Conservation (phyloP, 768 basidiomycete genomes). For the Agrocybe chaxingu region DNA sequence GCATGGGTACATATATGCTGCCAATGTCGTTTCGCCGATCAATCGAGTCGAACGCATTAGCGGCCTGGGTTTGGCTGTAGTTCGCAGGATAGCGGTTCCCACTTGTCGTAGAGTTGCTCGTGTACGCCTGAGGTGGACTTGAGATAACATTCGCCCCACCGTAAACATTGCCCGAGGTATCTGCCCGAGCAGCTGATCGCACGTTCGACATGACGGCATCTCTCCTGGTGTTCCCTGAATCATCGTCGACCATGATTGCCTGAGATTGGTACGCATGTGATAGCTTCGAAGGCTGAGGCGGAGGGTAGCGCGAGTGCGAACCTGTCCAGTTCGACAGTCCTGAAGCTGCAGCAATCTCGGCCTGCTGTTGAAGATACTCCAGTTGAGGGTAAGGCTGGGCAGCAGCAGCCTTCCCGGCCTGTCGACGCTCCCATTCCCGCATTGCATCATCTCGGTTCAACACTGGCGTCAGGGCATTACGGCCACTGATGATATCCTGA, state of each 20-base stretch:
- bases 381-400: conserved; percentile 85
- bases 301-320: conserved; percentile 47
- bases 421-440: conserved; percentile 93
- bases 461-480: conserved; percentile 89
- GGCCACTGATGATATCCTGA: conserved; percentile 70
- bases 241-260: conserved; percentile 63
- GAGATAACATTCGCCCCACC: conserved; percentile 52
- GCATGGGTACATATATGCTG: conserved; percentile 76
- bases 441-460: conserved; percentile 93
- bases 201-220: conserved; percentile 84
- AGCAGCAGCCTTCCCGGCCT: conserved; percentile 67
- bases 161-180: conserved; percentile 42
- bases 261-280: conserved; percentile 67
- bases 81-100: conserved; percentile 60
- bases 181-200: conserved; percentile 56
- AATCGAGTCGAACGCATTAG: conserved; percentile 53
- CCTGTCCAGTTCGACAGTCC: conserved; percentile 57
- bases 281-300: conserved; percentile 57
- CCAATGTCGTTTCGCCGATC: conserved; percentile 65
- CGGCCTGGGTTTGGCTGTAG: conserved; percentile 43
- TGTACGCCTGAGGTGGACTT: conserved; percentile 74
- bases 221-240: conserved; percentile 38
- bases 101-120: conserved; percentile 46
- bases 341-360: conserved; percentile 69
- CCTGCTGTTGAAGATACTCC: conserved; percentile 91